Percentiles rank a stretch among this genome's conserved stretches.
These are phyloP conservation scores for Fusarium camptoceras DNA, from an alignment of 2,329 filamentous ascomycete genomes.

Conservation along the genomic window DNA sequence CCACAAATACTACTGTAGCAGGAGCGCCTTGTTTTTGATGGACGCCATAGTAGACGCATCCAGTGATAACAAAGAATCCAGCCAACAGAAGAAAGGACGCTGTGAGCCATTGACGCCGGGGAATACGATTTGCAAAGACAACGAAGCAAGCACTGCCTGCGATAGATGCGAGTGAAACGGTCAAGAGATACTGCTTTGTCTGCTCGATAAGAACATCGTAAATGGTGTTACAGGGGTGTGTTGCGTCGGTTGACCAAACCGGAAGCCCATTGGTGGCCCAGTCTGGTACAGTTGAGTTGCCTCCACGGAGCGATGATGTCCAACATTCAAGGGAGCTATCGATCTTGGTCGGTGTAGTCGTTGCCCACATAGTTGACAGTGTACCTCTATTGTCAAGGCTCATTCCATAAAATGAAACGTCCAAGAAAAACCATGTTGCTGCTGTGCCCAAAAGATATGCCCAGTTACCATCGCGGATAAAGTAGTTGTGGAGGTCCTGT, in stretches of 20 bases:
- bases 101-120: constrained; percentile 62
- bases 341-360: constrained; percentile 50
- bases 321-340: constrained; percentile 58
- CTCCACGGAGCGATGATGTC: constrained; percentile 58
- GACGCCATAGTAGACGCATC: constrained; percentile 63
- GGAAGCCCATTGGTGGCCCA: constrained; percentile 58
- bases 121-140: constrained; percentile 60
- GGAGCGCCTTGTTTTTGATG: constrained; percentile 56
- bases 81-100: constrained; percentile 61
- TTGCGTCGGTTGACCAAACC: constrained; percentile 62
- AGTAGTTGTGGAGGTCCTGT: constrained; percentile 62
- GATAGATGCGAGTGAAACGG: constrained; percentile 64
- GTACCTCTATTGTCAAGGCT: constrained; percentile 58
- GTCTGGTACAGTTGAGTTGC: constrained; percentile 57
- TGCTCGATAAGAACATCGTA: constrained; percentile 64
- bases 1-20: constrained; percentile 62
- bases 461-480: constrained; percentile 57
- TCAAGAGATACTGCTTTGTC: constrained; percentile 64
- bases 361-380: constrained; percentile 55
- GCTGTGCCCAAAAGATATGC: constrained; percentile 56
- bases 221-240: constrained; percentile 63
- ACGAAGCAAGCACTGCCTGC: constrained; percentile 63
- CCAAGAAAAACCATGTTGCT: constrained; percentile 64
- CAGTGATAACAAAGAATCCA: constrained; percentile 61
- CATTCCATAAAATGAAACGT: constrained; percentile 66